Percentiles rank a stretch among this genome's conserved stretches.
Conservation (phyloP, 306 rosid species). For the Rosa rugosa region DNA sequence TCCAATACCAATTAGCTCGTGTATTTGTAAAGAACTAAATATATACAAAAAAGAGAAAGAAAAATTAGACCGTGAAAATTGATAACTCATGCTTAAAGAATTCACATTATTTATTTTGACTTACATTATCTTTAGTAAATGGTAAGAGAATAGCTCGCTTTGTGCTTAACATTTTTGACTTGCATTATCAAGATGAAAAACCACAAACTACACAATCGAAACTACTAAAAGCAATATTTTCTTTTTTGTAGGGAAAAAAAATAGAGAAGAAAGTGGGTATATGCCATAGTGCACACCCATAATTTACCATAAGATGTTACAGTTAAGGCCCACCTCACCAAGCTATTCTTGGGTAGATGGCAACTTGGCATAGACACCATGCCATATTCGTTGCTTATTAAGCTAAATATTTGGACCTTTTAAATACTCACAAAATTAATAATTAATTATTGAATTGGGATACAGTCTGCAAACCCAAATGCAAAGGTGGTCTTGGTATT, state of each 20-base stretch:
- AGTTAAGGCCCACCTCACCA: slow-evolving; percentile 50
- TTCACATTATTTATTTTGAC: not conserved
- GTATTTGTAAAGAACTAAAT: not conserved
- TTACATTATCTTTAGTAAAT: not conserved
- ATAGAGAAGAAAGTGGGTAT: not conserved
- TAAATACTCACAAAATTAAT: slow-evolving; percentile 7
- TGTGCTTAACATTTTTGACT: not conserved
- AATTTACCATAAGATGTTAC: slow-evolving; percentile 19
- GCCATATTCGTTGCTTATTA: slow-evolving; percentile 48
- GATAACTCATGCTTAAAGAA: not conserved
- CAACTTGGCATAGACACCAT: slow-evolving; percentile 57
- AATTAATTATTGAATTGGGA: too few relatives aligned
- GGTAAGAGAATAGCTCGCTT: not conserved
- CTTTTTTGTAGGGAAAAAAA: not conserved
- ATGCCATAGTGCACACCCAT: slow-evolving; percentile 9
- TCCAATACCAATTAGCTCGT: not conserved
- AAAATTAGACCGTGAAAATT: not conserved
- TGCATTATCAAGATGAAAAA: not conserved
- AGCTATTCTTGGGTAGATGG: slow-evolving; percentile 79
- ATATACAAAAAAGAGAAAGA: not conserved
- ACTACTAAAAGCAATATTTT: not conserved
- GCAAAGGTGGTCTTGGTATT: too few relatives aligned
- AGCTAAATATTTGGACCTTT: slow-evolving; percentile 29
- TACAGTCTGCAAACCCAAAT: too few relatives aligned
- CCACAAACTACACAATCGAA: not conserved